Conservation (phyloP, 2,329 filamentous ascomycete genomes). For the Fusarium coffeatum region DNA sequence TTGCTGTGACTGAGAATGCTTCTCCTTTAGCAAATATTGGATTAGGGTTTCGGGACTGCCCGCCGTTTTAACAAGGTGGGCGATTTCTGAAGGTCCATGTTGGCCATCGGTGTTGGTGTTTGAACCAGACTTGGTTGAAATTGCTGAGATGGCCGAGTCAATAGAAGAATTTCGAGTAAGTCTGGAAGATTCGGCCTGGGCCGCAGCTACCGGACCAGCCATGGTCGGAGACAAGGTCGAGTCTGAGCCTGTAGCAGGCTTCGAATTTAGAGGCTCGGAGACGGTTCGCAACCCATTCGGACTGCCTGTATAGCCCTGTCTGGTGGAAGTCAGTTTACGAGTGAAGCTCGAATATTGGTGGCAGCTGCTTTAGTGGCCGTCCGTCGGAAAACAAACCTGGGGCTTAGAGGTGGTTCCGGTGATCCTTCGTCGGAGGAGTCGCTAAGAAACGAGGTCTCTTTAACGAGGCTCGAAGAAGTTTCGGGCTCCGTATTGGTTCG, state of each 20-base stretch:
- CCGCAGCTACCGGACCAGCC: slow-evolving; percentile 59
- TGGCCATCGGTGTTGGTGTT: slow-evolving; percentile 67
- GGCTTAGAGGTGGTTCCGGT: slow-evolving; percentile 48
- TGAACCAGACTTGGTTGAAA: slow-evolving; percentile 70
- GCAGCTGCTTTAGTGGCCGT: slow-evolving; percentile 5
- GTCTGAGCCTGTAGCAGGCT: slow-evolving; percentile 56
- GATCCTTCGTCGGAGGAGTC: slow-evolving; percentile 53
- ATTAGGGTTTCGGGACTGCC: slow-evolving; percentile 92
- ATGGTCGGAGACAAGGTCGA: slow-evolving; percentile 57
- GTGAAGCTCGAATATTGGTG: background rate
- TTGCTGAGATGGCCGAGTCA: slow-evolving; percentile 88
- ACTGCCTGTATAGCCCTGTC: slow-evolving; percentile 42
- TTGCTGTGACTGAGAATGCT: slow-evolving; percentile 86
- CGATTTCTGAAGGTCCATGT: slow-evolving; percentile 78
- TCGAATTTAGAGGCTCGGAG: slow-evolving; percentile 58
- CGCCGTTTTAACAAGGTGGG: slow-evolving; percentile 81
- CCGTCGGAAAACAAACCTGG: slow-evolving; percentile 49
- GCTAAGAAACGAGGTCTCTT: slow-evolving; percentile 52
- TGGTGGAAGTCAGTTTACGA: slow-evolving; percentile 37
- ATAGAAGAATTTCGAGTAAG: slow-evolving; percentile 84
- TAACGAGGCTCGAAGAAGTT: slow-evolving; percentile 22
- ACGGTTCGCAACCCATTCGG: slow-evolving; percentile 64
- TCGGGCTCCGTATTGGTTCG: slow-evolving; percentile 31
- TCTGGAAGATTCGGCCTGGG: slow-evolving; percentile 54
- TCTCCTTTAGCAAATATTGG: slow-evolving; percentile 89